Conservation (phyloP, 78 protist genomes). For the Neovahlkampfia damariscottae region DNA sequence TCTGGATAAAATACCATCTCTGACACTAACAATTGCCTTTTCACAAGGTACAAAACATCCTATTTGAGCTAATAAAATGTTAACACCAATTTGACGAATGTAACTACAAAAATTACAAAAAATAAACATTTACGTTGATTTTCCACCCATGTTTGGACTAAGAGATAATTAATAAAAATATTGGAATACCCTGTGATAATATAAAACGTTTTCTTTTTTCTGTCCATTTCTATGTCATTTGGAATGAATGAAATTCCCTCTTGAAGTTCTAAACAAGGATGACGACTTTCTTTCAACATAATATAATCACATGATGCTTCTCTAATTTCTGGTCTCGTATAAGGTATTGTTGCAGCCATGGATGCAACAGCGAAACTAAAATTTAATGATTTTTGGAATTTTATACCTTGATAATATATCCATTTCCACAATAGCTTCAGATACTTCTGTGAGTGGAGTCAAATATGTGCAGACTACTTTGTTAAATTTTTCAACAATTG, state of each 20-base stretch:
- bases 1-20: slow-evolving; percentile 79
- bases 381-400: no score
- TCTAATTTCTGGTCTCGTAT: slow-evolving; percentile 68
- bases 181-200: slow-evolving; percentile 80
- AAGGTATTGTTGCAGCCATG: slow-evolving; percentile 55
- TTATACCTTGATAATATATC: slow-evolving; percentile 29
- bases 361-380: slow-evolving; percentile 52
- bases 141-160: slow-evolving; percentile 93
- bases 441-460: slow-evolving; percentile 1
- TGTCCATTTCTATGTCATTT: background rate
- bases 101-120: no score
- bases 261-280: slow-evolving; percentile 25
- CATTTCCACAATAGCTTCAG: background rate
- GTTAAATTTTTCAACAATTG: background rate
- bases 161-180: no score
- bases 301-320: no score
- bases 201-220: background rate
- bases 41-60: slow-evolving; percentile 92
- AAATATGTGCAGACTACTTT: slow-evolving; percentile 3
- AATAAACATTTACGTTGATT: slow-evolving; percentile 16
- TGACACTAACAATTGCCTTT: slow-evolving; percentile 31
- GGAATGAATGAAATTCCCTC: background rate
- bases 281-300: slow-evolving; percentile 67
- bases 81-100: slow-evolving; percentile 61
- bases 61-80: slow-evolving; percentile 91